These are phyloP conservation scores for Gaultheria prostrata DNA, from an alignment of 148 eudicot species.

Conservation along the genomic window DNA sequence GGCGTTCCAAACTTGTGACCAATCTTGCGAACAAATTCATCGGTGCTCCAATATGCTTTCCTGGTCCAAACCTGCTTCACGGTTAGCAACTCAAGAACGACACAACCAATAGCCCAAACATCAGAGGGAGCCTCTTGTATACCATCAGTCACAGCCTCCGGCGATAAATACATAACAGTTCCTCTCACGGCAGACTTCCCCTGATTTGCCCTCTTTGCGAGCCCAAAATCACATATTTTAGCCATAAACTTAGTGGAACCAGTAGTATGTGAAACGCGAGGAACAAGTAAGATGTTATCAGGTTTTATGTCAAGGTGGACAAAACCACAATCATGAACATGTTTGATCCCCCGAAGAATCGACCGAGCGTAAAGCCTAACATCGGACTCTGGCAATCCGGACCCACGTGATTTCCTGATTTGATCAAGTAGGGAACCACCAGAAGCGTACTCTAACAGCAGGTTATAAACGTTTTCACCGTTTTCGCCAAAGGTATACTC, in stretches of 20 bases:
- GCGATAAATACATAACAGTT: conserved; percentile 33
- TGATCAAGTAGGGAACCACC: conserved; percentile 41
- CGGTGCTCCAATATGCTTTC: conserved; percentile 10
- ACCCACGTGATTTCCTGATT: conserved; percentile 23
- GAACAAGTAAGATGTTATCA: conserved; percentile 34
- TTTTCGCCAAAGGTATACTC: conserved; percentile 27
- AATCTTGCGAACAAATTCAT: conserved; percentile 23
- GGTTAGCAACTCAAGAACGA: conserved; percentile 40
- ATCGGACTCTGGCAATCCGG: conserved; percentile 29
- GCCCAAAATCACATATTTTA: conserved; percentile 43
- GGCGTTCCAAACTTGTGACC: conserved; percentile 21
- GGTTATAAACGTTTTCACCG: conserved; percentile 33
- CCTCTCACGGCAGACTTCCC: conserved; percentile 28
- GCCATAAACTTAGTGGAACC: conserved; percentile 20
- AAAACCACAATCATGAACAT: conserved; percentile 29
- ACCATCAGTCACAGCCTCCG: conserved; percentile 29
- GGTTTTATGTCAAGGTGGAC: conserved; percentile 47
- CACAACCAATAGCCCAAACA: conserved; percentile 43
- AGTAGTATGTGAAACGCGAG: neutral
- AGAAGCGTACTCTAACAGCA: conserved; percentile 39
- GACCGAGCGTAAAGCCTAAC: conserved; percentile 27
- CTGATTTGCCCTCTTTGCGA: conserved; percentile 29
- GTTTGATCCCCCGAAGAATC: conserved; percentile 31
- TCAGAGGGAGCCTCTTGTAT: conserved; percentile 34
- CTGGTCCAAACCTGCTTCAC: conserved; percentile 27